Base-by-base conservation (phyloP, 352 stramenopile species). In the Pythium utonaiense region DNA sequence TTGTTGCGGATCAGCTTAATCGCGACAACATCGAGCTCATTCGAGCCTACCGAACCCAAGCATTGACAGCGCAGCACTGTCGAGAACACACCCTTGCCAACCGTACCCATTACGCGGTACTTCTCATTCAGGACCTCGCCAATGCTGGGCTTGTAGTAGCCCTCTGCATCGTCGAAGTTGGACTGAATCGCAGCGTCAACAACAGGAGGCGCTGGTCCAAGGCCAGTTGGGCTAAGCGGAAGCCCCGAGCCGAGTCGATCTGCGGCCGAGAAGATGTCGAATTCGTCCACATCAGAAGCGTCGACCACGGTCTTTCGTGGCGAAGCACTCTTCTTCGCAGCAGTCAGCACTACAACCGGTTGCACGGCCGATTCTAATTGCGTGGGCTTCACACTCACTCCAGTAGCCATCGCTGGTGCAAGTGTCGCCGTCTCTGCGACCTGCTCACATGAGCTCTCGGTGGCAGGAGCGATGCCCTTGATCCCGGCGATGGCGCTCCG, bases 1-100 rank as follows among this genome's bases (percentile, higher is more conserved):
- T 99, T 99, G 75, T 97, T 98, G 10, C 98, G 86, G 64, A 97
- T 91, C 6, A 97, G 72, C 52, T 97, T 97, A 53, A 97, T 66
- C 6, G 87, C 87, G 5, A 97, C 86, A 2, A 78, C 47, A 6
- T 80, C 50, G 3, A 25, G 22, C 10, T 57, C 53, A 14, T 31
- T 21, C 12, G 22, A 19, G 12, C 24, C 38, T 28, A 24, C 8
- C 7, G 16, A 47, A 28, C 10, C 24, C 45, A 48, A 9, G 24
- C 19, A 22, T 14, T 94, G 77, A 66, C 96, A 99, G 54, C 97
- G 93, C n/a, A 99, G 72, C 14, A 99, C 97, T 4, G 93, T 98
- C 6, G 93, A 98, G 69, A 99, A 99, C 1, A 99, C 97, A 16
- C 97, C 97, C 64, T 99, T 98, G 1, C 97, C 97, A 13, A 93